Conservation (phyloP, 2,329 filamentous ascomycete species). For the Alternaria longipes region DNA sequence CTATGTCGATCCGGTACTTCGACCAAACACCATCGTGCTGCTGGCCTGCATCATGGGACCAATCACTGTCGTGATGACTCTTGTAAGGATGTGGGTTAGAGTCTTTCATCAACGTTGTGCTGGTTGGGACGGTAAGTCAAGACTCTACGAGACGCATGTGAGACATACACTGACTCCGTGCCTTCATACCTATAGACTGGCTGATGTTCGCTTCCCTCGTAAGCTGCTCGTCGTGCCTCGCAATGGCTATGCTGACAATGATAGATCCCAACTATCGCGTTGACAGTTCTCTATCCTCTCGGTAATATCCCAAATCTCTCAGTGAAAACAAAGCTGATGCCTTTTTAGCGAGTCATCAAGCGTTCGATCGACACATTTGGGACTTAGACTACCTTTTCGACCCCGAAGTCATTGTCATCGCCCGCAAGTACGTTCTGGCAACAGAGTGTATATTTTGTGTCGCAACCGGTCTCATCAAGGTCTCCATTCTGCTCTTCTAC, state of each 20-base stretch:
- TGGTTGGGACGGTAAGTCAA: conserved; percentile 28
- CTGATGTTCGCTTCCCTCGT: conserved; percentile 39
- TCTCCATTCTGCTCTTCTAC: conserved; percentile 48
- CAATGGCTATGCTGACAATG: conserved; percentile 12
- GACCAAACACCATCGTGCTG: conserved; percentile 30
- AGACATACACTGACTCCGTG: not conserved
- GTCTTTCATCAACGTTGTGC: conserved; percentile 36
- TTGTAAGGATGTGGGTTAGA: conserved; percentile 42
- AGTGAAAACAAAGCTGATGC: conserved; percentile 16
- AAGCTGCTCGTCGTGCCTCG: not conserved
- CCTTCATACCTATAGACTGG: conserved; percentile 27
- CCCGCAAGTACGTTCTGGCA: conserved; percentile 42
- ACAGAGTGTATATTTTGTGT: conserved; percentile 40
- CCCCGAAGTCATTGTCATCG: conserved; percentile 19
- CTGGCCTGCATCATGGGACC: conserved; percentile 35
- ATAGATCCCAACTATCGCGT: conserved; percentile 29
- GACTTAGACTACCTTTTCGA: conserved; percentile 27
- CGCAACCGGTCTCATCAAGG: conserved; percentile 42
- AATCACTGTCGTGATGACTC: conserved; percentile 32
- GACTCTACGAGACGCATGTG: not conserved
- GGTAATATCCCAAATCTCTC: conserved; percentile 12
- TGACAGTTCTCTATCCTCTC: conserved; percentile 34
- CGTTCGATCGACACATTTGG: conserved; percentile 42
- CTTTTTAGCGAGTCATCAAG: conserved; percentile 21
- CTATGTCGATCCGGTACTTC: conserved; percentile 31